Evolutionary conservation across 73 alveolate genomes (phyloP).

Genomic region (Breviolum minutum): DNA sequence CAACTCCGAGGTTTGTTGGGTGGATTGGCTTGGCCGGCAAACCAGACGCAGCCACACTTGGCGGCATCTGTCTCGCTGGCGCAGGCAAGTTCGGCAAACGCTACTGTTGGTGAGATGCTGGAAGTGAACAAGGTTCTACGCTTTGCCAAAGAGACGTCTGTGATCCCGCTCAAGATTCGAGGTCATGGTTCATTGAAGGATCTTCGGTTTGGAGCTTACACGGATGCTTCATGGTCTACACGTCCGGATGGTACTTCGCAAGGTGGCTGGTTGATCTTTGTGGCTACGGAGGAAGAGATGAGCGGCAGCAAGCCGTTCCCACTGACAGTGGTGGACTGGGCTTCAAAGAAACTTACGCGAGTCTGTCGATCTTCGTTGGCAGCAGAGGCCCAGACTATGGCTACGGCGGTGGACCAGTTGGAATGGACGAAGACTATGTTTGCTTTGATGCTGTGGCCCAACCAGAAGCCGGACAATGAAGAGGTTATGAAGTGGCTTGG

Average conservation of each 20-base stretch:
- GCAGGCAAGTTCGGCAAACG: not conserved
- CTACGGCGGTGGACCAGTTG: not conserved
- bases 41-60: too few species aligned
- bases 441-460: not conserved
- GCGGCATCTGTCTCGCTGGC: too few species aligned
- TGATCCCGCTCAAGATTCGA: not conserved
- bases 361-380: not conserved
- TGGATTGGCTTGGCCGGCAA: too few species aligned
- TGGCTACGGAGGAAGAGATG: conserved; percentile 11
- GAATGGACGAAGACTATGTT: not conserved
- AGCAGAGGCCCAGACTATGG: not conserved
- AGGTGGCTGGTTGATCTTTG: not conserved
- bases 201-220: not conserved
- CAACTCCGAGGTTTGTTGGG: too few species aligned
- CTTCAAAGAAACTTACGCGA: not conserved
- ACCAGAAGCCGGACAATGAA: not conserved
- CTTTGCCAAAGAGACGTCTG: too few species aligned
- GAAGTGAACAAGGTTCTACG: conserved; percentile 26
- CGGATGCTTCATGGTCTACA: not conserved
- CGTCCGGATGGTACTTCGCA: not conserved
- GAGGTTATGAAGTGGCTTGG: conserved; percentile 9
- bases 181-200: not conserved
- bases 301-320: not conserved
- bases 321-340: not conserved
- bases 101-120: not conserved